A percentile compares a stretch with the other conserved stretches of the same genome.
These are phyloP conservation scores for Croton laevigatus DNA, from an alignment of 441 rosid species.

Conservation along the genomic window DNA sequence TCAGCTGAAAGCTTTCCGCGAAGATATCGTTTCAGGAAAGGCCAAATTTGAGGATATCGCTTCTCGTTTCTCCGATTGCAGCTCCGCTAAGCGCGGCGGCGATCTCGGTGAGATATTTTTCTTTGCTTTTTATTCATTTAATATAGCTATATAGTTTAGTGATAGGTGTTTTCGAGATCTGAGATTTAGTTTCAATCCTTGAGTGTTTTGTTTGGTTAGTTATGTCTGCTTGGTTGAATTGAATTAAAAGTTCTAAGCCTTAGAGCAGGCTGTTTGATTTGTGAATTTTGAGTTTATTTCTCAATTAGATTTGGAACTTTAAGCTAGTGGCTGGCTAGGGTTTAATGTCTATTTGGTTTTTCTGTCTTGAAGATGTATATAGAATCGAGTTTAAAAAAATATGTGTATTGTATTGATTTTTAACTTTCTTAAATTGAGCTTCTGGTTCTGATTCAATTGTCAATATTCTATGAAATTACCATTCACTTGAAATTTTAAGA, in stretches of 20 bases:
- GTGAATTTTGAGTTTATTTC: too few species aligned
- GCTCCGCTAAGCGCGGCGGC: conserved; percentile 98
- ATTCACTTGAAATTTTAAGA: background rate
- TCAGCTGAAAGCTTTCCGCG: conserved; percentile 66
- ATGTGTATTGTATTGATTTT: too few species aligned
- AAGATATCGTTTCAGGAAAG: conserved; percentile 75
- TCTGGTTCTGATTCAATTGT: background rate
- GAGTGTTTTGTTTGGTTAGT: background rate
- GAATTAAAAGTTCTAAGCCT: too few species aligned
- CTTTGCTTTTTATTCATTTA: too few species aligned
- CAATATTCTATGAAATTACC: background rate
- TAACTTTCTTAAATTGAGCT: background rate
- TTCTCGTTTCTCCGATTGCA: conserved; percentile 74
- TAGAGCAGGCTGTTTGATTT: too few species aligned
- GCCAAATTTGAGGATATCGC: conserved; percentile 80
- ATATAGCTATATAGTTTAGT: background rate
- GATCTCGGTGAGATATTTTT: conserved; percentile 66
- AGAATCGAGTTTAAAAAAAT: too few species aligned
- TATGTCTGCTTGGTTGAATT: background rate
- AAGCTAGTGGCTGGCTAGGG: too few species aligned
- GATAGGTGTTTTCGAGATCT: background rate
- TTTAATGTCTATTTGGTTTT: too few species aligned
- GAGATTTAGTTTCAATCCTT: background rate
- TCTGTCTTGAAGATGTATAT: too few species aligned
- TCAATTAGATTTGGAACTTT: too few species aligned